Conservation (phyloP, 2,329 filamentous ascomycete species). For the Pyrenophora graminea region DNA sequence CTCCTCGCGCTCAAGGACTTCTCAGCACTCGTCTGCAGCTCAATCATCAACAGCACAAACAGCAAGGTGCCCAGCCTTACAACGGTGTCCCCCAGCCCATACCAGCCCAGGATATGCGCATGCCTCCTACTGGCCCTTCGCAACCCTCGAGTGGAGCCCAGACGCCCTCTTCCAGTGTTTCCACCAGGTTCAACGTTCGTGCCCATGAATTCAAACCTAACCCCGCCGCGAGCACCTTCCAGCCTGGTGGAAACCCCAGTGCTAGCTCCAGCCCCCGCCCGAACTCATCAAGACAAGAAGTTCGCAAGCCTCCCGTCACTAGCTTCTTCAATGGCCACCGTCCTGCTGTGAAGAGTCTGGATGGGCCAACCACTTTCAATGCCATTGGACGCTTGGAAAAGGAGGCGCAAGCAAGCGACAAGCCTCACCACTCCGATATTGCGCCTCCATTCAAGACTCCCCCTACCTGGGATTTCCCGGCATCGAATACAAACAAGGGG, state of each 20-base stretch:
- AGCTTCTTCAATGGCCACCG: conserved; percentile 72
- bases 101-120: conserved; percentile 67
- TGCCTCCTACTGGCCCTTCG: conserved; percentile 73
- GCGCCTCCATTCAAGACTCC: conserved; percentile 81
- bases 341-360: conserved; percentile 58
- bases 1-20: conserved; percentile 49
- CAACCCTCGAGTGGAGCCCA: conserved; percentile 55
- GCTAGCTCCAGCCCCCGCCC: conserved; percentile 72
- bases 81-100: conserved; percentile 60
- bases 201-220: conserved; percentile 83
- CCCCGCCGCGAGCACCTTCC: conserved; percentile 79
- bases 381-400: conserved; percentile 73
- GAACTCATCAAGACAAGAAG: conserved; percentile 45
- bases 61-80: conserved; percentile 44
- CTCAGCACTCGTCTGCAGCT: conserved; percentile 57
- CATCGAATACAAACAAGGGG: conserved; percentile 73
- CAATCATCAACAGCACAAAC: conserved; percentile 58
- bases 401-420: conserved; percentile 55
- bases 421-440: conserved; percentile 74
- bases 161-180: conserved; percentile 58
- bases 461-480: conserved; percentile 78
- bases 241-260: conserved; percentile 66
- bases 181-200: conserved; percentile 63
- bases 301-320: conserved; percentile 43
- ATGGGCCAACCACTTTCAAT: conserved; percentile 62